Conservation (phyloP, 768 basidiomycete species). For the Suillus occidentalis region DNA sequence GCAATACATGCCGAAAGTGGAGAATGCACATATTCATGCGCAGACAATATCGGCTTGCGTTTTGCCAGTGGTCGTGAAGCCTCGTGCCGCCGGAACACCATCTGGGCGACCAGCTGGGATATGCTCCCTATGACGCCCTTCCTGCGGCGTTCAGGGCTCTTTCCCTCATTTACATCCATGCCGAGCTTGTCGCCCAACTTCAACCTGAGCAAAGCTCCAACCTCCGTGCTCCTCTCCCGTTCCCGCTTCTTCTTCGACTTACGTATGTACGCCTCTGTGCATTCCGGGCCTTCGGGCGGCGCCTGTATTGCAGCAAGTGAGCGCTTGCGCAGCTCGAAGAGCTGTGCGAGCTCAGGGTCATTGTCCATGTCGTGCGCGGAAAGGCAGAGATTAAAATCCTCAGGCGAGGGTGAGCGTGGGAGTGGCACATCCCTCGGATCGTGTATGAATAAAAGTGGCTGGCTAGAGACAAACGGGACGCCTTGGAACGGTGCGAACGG, state of each 20-base stretch:
- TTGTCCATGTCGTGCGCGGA: conserved; percentile 29
- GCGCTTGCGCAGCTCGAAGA: conserved; percentile 43
- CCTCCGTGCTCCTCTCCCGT: conserved; percentile 55
- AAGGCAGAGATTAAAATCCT: conserved; percentile 40
- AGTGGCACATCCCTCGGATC: conserved; percentile 38
- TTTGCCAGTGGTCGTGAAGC: conserved; percentile 38
- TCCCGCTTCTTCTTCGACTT: conserved; percentile 44
- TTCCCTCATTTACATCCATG: conserved; percentile 23
- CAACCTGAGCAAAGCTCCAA: conserved; percentile 54
- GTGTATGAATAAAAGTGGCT: conserved; percentile 43
- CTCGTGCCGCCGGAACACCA: conserved; percentile 46
- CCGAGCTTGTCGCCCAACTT: conserved; percentile 42
- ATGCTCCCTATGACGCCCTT: conserved; percentile 30
- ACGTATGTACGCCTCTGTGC: conserved; percentile 26
- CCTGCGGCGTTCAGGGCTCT: conserved; percentile 25
- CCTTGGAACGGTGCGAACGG: background rate
- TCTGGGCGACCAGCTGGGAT: conserved; percentile 46
- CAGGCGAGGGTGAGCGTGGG: conserved; percentile 44
- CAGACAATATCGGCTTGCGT: conserved; percentile 25
- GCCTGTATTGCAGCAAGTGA: conserved; percentile 33
- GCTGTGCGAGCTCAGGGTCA: conserved; percentile 39
- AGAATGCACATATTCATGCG: conserved; percentile 28
- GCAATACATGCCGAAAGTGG: conserved; percentile 26
- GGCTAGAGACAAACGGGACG: conserved; percentile 14
- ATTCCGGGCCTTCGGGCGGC: conserved; percentile 39